Evolutionary conservation across 768 basidiomycete genomes (phyloP).

Genomic region (Tricholomella constricta): DNA sequence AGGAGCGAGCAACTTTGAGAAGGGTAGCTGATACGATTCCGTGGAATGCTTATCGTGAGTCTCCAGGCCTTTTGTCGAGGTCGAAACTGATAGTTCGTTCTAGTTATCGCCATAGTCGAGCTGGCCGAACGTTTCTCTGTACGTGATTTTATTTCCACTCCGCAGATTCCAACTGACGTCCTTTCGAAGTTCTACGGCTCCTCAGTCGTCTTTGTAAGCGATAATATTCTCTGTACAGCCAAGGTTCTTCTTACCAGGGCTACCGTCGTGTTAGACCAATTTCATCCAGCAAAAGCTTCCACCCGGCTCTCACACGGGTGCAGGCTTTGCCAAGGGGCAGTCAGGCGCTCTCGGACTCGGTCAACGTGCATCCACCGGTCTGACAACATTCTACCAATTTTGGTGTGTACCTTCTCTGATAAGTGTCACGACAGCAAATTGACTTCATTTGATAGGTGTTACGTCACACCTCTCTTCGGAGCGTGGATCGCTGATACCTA

Average conservation of each 20-base stretch:
- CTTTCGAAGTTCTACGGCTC: conserved; percentile 44
- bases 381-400: conserved; percentile 72
- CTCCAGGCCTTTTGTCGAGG: neutral
- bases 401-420: conserved; percentile 43
- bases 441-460: conserved; percentile 45
- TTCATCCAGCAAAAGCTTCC: conserved; percentile 77
- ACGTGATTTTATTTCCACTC: conserved; percentile 14
- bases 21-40: conserved; percentile 62
- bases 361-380: conserved; percentile 71
- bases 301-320: conserved; percentile 63
- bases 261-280: conserved; percentile 51
- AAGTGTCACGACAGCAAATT: neutral
- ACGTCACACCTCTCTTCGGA: conserved; percentile 65
- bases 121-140: conserved; percentile 77
- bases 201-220: conserved; percentile 50
- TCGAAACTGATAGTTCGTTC: neutral
- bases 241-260: neutral
- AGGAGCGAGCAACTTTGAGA: conserved; percentile 58
- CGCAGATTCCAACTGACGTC: neutral
- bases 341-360: conserved; percentile 69
- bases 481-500: conserved; percentile 75
- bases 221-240: neutral
- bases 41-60: conserved; percentile 57
- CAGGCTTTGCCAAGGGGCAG: conserved; percentile 52
- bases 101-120: conserved; percentile 69